Percentiles rank a stretch among this genome's conserved stretches.
Evolutionary conservation across 2,329 filamentous ascomycete genomes (phyloP).

Genomic region (Clarireedia hainanense): DNA sequence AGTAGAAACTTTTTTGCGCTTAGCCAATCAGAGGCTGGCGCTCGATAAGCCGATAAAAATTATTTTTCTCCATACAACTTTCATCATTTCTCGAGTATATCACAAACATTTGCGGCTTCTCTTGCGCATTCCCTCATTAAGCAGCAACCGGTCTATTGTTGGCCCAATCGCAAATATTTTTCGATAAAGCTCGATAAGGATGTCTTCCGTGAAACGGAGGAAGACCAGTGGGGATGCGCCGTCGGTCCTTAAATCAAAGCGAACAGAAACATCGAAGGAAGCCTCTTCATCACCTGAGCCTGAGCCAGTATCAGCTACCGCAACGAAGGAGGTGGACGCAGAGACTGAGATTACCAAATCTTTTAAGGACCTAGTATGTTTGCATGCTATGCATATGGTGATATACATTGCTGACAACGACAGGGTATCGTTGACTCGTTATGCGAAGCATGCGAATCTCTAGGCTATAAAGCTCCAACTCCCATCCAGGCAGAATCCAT

Average conservation of each 20-base stretch:
- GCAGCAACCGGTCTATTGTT: too few species aligned
- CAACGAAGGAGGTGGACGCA: constrained; percentile 10
- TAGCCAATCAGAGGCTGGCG: constrained; percentile 21
- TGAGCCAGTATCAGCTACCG: not conserved
- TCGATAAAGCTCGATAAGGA: constrained; percentile 8
- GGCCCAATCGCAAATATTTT: too few species aligned
- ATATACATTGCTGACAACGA: not conserved
- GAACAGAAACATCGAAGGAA: constrained; percentile 11
- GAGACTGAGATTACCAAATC: constrained; percentile 31
- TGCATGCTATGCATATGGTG: not conserved
- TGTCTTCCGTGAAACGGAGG: constrained; percentile 29
- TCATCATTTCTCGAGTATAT: too few species aligned
- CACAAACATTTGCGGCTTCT: too few species aligned
- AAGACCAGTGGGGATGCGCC: constrained; percentile 23
- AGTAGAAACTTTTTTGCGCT: constrained; percentile 16
- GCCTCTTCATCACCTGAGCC: constrained; percentile 4
- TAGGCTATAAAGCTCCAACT: constrained; percentile 81
- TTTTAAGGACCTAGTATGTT: constrained; percentile 40
- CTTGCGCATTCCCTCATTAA: too few species aligned
- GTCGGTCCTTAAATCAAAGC: constrained; percentile 14
- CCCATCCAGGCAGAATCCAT: constrained; percentile 85
- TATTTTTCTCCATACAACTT: constrained; percentile 14
- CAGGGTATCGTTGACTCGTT: constrained; percentile 78
- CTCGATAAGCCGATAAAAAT: constrained; percentile 29
- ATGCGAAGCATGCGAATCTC: constrained; percentile 75